Base-by-base conservation (phyloP, 768 basidiomycete genomes). In the Cystobasidium ongulense region DNA sequence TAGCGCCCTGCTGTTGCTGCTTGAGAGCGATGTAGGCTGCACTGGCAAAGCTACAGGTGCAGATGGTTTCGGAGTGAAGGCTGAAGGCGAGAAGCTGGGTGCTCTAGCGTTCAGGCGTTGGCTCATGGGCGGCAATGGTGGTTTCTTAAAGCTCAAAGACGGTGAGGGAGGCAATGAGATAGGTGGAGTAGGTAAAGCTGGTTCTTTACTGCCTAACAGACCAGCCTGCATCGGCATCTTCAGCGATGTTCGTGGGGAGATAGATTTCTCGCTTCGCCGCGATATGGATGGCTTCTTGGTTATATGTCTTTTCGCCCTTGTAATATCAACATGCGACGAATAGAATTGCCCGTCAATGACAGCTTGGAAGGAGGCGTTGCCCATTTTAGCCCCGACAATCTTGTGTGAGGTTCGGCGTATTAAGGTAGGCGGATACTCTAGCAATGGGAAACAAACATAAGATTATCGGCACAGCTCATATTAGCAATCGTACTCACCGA, bases 311-410 rank as follows among this genome's bases (percentile, higher is more conserved):
- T 50, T 50, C 23, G 41, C 29, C 18, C 35, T 25, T 38, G 41
- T 13, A 18, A 63, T 25, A 29, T 67, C 54, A 1, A 46, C 50
- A 18, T 57, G 54, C 29, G 66, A 31, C 23, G 65, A 54, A n/a
- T 80, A 77, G 0, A 74, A 72, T 36, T 75, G 17, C 17, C 81
- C 82, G 64, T 82, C 81, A 72, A 81, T 81, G 21, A 82, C 77
- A 35, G 77, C 74, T 17, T 73, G 77, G 59, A 80, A 80, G 1
- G 78, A 68, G 0, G 76, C 72, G 23, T 50, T 53, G 25, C 79
- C 78, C 13, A 78, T 74, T 73, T 82, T 82, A 21, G 75, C 80
- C 4, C 80, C 80, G 41, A 81, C 78, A 39, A 78, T 75, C 71
- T 52, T 72, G 21, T 53, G 73, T 66, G 81, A 81, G 77, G 73